Conservation (phyloP, 164 flowering plant genomes). For the Aristolochia fimbriata region DNA sequence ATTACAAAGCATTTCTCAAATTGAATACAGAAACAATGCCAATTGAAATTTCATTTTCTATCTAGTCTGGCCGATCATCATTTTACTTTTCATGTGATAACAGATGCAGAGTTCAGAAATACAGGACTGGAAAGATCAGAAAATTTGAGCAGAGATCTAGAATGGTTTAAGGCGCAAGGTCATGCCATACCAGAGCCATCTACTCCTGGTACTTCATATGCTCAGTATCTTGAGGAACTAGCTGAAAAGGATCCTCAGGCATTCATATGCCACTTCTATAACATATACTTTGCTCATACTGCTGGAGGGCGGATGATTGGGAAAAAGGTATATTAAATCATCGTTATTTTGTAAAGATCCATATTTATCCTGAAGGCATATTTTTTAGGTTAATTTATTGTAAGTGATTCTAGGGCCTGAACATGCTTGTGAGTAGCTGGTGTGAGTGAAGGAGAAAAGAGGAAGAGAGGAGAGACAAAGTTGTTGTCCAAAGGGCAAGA, state of each 20-base stretch:
- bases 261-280: constrained; percentile 92
- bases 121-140: constrained; percentile 91
- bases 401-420: no score
- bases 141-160: constrained; percentile 70
- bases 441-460: no score
- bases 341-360: no score
- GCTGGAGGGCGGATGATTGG: constrained; percentile 99
- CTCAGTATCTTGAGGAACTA: constrained; percentile 55
- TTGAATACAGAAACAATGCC: neutral
- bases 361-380: no score
- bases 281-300: constrained; percentile 86
- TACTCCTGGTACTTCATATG: constrained; percentile 59
- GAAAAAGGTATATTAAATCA: constrained; percentile 45
- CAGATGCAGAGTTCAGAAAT: constrained; percentile 85
- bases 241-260: constrained; percentile 89
- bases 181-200: constrained; percentile 88
- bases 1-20: neutral
- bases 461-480: no score
- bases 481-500: no score
- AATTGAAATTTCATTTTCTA: no score
- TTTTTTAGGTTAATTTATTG: no score
- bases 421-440: no score
- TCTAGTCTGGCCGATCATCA: neutral
- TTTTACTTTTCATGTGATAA: constrained; percentile 7
- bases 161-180: constrained; percentile 90